Percentiles rank a stretch among this genome's conserved stretches.
Conservation (phyloP, 768 basidiomycete genomes). For the Russula abietina region DNA sequence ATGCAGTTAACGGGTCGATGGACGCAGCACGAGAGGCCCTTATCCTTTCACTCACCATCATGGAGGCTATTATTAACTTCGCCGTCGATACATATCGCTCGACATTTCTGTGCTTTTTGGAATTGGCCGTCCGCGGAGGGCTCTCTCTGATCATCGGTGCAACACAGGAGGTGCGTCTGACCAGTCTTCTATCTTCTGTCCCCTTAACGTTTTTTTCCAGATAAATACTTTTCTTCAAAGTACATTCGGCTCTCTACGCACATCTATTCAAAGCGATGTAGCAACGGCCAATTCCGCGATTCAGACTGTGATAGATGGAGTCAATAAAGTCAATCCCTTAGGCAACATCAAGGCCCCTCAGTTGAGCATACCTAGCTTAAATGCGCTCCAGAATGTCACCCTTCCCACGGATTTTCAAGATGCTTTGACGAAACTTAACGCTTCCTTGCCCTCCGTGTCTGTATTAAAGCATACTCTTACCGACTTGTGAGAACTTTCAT, state of each 20-base stretch:
- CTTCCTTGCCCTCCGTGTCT: conserved; percentile 69
- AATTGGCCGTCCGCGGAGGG: conserved; percentile 78
- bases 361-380: conserved; percentile 69
- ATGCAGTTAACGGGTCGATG: conserved; percentile 74
- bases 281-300: conserved; percentile 63
- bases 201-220: conserved; percentile 35
- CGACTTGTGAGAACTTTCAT: conserved; percentile 48
- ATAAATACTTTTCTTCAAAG: conserved; percentile 62
- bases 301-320: conserved; percentile 49
- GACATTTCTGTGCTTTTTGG: conserved; percentile 88
- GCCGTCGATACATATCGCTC: conserved; percentile 89
- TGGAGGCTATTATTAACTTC: conserved; percentile 89
- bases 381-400: conserved; percentile 67
- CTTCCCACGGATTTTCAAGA: conserved; percentile 74
- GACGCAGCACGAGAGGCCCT: conserved; percentile 70
- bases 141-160: conserved; percentile 76
- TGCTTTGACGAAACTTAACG: conserved; percentile 70
- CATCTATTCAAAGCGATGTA: conserved; percentile 68
- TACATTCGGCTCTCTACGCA: conserved; percentile 55
- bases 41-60: conserved; percentile 66
- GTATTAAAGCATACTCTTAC: conserved; percentile 66
- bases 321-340: conserved; percentile 77
- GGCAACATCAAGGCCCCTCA: conserved; percentile 61
- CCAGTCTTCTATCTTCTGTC: conserved; percentile 3
- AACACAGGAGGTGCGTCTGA: conserved; percentile 64